phyloP scores from a whole-genome alignment of 2,329 filamentous ascomycete species.

The Nemania sp. region DNA sequence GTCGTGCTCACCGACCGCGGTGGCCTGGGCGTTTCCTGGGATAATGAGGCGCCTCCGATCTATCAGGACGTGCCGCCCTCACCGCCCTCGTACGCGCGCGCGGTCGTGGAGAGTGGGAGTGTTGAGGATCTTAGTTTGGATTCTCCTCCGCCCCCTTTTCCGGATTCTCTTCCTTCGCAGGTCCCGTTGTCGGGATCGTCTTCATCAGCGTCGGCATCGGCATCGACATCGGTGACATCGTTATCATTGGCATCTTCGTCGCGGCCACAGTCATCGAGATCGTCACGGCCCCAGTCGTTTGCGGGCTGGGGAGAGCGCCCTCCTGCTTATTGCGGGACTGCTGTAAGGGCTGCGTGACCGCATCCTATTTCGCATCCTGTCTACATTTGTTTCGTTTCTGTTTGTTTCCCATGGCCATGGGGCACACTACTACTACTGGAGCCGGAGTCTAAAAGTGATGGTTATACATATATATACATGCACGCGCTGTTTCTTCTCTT shows the following conservation, averaged over 20 bases:
- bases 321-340: too few relatives aligned
- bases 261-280: too few relatives aligned
- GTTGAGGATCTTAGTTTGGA: constrained; percentile 20
- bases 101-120: constrained; percentile 9
- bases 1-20: constrained; percentile 79
- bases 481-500: too few relatives aligned
- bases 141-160: too few relatives aligned
- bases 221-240: too few relatives aligned
- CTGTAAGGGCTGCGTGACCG: too few relatives aligned
- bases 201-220: not conserved
- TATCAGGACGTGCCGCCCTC: constrained; percentile 92
- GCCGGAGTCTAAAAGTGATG: not conserved
- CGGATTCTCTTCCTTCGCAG: not conserved
- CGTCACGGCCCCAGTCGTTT: too few relatives aligned
- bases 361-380: too few relatives aligned
- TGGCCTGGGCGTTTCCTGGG: constrained; percentile 92
- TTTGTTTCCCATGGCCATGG: not conserved
- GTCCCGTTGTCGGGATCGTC: not conserved
- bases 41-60: constrained; percentile 90
- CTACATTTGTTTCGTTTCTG: not conserved
- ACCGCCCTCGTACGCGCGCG: constrained; percentile 58
- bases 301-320: too few relatives aligned
- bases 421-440: not conserved
- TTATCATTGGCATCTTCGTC: too few relatives aligned
- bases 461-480: too few relatives aligned